Evolutionary conservation across 129 eudicot genomes (phyloP).

Genomic region (Flaveria sonorensis): DNA sequence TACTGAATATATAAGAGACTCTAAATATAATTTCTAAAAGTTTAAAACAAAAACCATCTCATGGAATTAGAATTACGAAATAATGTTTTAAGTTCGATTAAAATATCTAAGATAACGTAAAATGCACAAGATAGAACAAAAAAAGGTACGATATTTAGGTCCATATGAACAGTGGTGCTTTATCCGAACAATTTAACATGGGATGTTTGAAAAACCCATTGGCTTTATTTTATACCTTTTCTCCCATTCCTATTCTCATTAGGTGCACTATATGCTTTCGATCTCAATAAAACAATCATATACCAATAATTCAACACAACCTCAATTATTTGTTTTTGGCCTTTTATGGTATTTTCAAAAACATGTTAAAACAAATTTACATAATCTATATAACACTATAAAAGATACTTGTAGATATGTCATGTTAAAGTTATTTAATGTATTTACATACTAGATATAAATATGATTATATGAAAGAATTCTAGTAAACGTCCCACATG

Average conservation of each 20-base stretch:
- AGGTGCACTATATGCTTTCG: slow-evolving; percentile 22
- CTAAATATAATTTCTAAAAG: no score
- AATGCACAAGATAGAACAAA: slow-evolving; percentile 2
- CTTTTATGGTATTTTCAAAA: background rate
- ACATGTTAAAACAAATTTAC: background rate
- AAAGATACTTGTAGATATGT: background rate
- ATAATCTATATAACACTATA: no score
- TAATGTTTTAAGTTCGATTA: background rate
- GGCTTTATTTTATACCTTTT: slow-evolving; percentile 35
- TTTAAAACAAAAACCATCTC: no score
- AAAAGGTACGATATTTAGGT: slow-evolving; percentile 22
- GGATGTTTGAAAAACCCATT: slow-evolving; percentile 34
- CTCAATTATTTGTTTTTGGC: slow-evolving; percentile 10
- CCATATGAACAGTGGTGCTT: slow-evolving; percentile 37
- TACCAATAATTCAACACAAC: background rate
- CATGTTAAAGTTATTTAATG: background rate
- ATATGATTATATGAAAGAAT: background rate
- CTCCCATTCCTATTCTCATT: slow-evolving; percentile 19
- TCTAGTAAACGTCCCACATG: background rate
- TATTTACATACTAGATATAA: background rate
- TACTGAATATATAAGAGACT: no score
- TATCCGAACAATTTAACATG: slow-evolving; percentile 42
- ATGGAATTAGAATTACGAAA: no score
- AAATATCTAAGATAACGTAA: background rate
- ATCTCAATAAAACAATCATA: slow-evolving; percentile 18